A percentile compares a stretch with the other conserved stretches of the same genome.
Conservation (phyloP, 441 rosid species). For the Adansonia madagascariensis region DNA sequence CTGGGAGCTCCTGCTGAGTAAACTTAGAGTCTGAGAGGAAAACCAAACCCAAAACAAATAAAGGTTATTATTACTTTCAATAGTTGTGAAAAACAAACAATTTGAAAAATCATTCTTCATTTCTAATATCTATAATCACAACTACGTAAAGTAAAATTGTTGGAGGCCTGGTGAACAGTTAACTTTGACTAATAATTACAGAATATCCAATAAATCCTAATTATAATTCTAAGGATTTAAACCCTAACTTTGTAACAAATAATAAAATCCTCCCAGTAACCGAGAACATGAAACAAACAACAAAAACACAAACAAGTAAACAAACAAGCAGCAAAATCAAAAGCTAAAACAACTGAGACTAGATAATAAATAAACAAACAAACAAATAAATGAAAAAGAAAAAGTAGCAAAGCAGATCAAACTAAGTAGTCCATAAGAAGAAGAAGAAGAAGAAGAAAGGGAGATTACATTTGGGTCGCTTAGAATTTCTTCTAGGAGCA, state of each 20-base stretch:
- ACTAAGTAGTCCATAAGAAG: not conserved
- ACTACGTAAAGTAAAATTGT: not conserved
- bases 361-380: not conserved
- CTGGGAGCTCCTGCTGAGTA: slow-evolving; percentile 96
- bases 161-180: not conserved
- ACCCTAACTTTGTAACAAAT: not conserved
- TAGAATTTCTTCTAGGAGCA: slow-evolving; percentile 61
- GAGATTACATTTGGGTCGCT: slow-evolving; percentile 76
- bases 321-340: not conserved
- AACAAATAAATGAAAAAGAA: not conserved
- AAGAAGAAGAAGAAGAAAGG: not conserved
- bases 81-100: not conserved
- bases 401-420: not conserved
- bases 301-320: not conserved
- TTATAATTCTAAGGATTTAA: not conserved
- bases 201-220: not conserved
- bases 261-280: not conserved
- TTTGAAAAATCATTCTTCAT: not conserved
- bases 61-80: not conserved
- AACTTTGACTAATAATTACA: not conserved
- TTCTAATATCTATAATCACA: not conserved
- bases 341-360: not conserved
- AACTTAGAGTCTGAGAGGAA: slow-evolving; percentile 78
- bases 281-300: not conserved
- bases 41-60: not conserved